These are phyloP conservation scores for Dendrostoma leiphaemia DNA, from an alignment of 2,329 filamentous ascomycete species.

Conservation along the genomic window DNA sequence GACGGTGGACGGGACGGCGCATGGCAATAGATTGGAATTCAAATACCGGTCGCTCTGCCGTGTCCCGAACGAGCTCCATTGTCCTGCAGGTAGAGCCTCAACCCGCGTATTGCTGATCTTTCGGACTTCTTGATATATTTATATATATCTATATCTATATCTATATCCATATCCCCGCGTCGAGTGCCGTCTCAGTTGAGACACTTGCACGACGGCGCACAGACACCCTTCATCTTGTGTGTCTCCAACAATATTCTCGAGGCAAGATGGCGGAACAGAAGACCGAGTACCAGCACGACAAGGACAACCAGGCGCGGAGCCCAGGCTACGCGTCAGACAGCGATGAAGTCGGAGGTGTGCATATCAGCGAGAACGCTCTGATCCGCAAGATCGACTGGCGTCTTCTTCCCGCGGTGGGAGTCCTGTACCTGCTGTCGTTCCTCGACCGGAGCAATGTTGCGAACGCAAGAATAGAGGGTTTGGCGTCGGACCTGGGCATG, in stretches of 20 bases:
- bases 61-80: too few species aligned
- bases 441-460: constrained; percentile 59
- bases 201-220: neutral
- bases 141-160: too few species aligned
- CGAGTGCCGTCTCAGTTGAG: too few species aligned
- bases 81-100: too few species aligned
- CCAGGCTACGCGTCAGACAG: constrained; percentile 4
- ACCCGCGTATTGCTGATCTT: neutral
- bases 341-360: constrained; percentile 4
- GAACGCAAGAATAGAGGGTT: constrained; percentile 56
- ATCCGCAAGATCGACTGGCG: constrained; percentile 55
- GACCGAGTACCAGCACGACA: constrained; percentile 5
- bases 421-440: constrained; percentile 56
- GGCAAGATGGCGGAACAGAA: constrained; percentile 8
- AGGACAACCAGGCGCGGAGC: constrained; percentile 1
- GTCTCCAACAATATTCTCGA: too few species aligned
- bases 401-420: constrained; percentile 51
- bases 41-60: neutral
- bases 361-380: constrained; percentile 54
- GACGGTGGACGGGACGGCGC: neutral
- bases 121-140: too few species aligned
- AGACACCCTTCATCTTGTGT: neutral
- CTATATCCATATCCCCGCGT: too few species aligned
- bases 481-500: constrained; percentile 50
- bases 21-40: too few species aligned